phyloP scores from a whole-genome alignment of 352 stramenopile species.

The Globisporangium abappressorium region DNA sequence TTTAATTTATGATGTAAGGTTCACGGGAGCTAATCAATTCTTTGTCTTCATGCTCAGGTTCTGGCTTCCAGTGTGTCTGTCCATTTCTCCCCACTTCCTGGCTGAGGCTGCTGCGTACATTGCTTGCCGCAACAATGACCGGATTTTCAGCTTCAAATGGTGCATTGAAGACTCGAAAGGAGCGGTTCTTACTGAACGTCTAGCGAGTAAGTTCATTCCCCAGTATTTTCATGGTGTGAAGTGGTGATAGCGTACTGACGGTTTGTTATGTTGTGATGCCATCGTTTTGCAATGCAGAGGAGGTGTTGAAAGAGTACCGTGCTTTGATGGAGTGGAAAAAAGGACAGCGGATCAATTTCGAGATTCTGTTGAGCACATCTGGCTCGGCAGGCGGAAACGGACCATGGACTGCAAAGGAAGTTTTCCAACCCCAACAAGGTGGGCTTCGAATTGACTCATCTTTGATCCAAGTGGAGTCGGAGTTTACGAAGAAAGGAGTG shows the following conservation, averaged over 20 bases:
- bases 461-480: slow-evolving; percentile 46
- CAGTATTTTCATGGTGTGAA: not conserved
- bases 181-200: slow-evolving; percentile 55
- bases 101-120: slow-evolving; percentile 79
- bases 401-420: slow-evolving; percentile 34
- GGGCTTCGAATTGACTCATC: slow-evolving; percentile 65
- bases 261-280: not conserved
- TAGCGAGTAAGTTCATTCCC: slow-evolving; percentile 46
- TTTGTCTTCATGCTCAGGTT: slow-evolving; percentile 33
- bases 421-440: slow-evolving; percentile 54
- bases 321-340: slow-evolving; percentile 65
- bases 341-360: slow-evolving; percentile 56
- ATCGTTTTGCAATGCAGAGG: slow-evolving; percentile 27
- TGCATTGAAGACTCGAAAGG: slow-evolving; percentile 51
- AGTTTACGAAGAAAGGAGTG: slow-evolving; percentile 66
- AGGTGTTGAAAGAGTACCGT: slow-evolving; percentile 62
- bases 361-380: slow-evolving; percentile 38
- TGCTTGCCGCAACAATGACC: slow-evolving; percentile 63
- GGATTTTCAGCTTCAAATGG: slow-evolving; percentile 82
- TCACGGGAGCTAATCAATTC: not conserved
- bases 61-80: slow-evolving; percentile 62
- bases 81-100: slow-evolving; percentile 49
- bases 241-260: not conserved
- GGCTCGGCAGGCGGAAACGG: slow-evolving; percentile 27
- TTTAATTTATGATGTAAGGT: not conserved